Evolutionary conservation across 768 basidiomycete species (phyloP), one percentile per base, ranked within the genome.

Genomic region (Pleurotus ostreatus): DNA sequence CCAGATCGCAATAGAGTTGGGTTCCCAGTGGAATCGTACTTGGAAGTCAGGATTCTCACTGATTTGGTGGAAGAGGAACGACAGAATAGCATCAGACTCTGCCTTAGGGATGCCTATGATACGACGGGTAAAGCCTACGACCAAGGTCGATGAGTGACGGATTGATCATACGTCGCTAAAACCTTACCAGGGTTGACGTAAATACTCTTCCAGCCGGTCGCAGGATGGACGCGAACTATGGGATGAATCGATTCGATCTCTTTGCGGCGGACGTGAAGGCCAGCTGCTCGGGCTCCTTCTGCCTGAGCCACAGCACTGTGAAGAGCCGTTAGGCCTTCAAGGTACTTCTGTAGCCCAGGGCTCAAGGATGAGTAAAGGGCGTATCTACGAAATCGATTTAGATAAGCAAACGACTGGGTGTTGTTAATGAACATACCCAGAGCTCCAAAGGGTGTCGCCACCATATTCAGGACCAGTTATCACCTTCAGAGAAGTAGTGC

Each of bases 311-410:
- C 84, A 2, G 81, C 89, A 54, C 88, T 88, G 70, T 92, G 89
- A 2, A 92, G 77, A 7, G 88, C 89, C 26, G 72, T 74, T 37
- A 91, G 73, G 22, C 84, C 82, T 62, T 92, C 89, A 53, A 93
- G 77, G 69, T 92, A 92, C 45, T 73, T 79, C 65, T 92, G 88
- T 70, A 91, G 77, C 11, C 81, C 82, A 1, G 83, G 78, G 63
- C 91, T 92, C 57, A 92, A 74, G 43, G 85, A 87, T 2, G 90
- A 92, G 72, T 92, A 92, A n/a, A 92, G 75, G 2, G 89, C 86
- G 64, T 90, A 90, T 38, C 88, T 90, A 55, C 16, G 44, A 23
- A 37, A 20, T 34, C 30, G 30, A 8, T 53, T 16, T 20, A 39
- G 22, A 47, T n/a, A 48, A 34, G 25, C 11, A 55, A 55, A n/a